Conservation (phyloP, 306 rosid genomes). For the Acacia crassicarpa region DNA sequence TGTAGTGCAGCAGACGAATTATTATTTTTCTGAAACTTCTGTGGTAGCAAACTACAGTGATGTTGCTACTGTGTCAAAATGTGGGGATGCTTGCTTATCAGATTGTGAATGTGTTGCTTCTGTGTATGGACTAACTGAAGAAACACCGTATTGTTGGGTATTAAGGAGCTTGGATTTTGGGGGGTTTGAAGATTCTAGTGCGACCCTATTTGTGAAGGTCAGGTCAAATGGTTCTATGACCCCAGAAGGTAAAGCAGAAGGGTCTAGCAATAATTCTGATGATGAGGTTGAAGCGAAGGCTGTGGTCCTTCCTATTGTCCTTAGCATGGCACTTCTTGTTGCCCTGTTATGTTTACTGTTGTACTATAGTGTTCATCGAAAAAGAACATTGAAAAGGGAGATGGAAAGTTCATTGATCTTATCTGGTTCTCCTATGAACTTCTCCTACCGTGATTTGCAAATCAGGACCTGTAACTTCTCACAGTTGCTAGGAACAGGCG, state of each 20-base stretch:
- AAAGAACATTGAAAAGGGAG: constrained; percentile 62
- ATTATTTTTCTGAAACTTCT: constrained; percentile 72
- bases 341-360: constrained; percentile 65
- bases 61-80: constrained; percentile 54
- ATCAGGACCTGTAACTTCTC: constrained; percentile 73
- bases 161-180: constrained; percentile 81
- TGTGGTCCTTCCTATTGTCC: constrained; percentile 72
- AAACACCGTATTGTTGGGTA: constrained; percentile 84
- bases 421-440: constrained; percentile 77
- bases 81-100: constrained; percentile 84
- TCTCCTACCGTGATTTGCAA: constrained; percentile 80
- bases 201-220: constrained; percentile 80
- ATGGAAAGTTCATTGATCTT: constrained; percentile 71
- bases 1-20: constrained; percentile 72
- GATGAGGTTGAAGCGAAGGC: constrained; percentile 52
- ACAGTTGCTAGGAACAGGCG: constrained; percentile 77
- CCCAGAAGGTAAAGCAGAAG: constrained; percentile 37
- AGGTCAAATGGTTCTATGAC: constrained; percentile 53
- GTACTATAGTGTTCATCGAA: constrained; percentile 73
- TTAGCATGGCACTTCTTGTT: constrained; percentile 65
- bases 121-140: constrained; percentile 79
- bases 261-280: constrained; percentile 43
- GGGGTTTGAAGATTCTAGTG: constrained; percentile 83
- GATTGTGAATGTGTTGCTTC: constrained; percentile 94
- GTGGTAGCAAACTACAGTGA: constrained; percentile 87